Evolutionary conservation across 2,329 filamentous ascomycete genomes (phyloP).

Genomic region (Aspergillus spinulosporus): DNA sequence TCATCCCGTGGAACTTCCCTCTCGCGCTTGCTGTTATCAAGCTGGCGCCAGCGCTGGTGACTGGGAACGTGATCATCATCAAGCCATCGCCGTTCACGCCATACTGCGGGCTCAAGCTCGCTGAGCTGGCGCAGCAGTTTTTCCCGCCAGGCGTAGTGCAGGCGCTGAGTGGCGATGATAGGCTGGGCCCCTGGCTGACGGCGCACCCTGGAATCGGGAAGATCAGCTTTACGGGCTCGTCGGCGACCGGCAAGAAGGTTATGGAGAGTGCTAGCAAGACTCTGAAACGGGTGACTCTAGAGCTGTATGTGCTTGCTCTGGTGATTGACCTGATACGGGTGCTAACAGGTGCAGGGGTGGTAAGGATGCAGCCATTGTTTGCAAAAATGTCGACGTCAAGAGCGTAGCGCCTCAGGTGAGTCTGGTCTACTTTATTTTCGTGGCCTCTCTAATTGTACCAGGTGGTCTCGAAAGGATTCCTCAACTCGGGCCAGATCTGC

Average conservation of each 20-base stretch:
- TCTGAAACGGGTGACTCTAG: constrained; percentile 57
- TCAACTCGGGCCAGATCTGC: constrained; percentile 58
- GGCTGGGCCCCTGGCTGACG: constrained; percentile 56
- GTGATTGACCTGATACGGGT: background rate
- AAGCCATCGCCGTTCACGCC: constrained; percentile 54
- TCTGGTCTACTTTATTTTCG: background rate
- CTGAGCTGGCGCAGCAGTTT: constrained; percentile 51
- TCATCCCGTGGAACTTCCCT: constrained; percentile 62
- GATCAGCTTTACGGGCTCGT: constrained; percentile 61
- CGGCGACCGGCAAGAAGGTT: constrained; percentile 51
- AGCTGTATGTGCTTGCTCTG: constrained; percentile 28
- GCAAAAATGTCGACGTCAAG: constrained; percentile 54
- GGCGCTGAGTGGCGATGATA: constrained; percentile 55
- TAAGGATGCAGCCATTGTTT: constrained; percentile 58
- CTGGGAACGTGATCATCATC: constrained; percentile 57
- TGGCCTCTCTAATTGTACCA: constrained; percentile 14
- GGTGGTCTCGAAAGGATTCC: constrained; percentile 51
- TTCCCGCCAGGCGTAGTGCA: constrained; percentile 60
- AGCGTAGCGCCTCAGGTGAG: constrained; percentile 43
- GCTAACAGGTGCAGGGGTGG: constrained; percentile 41
- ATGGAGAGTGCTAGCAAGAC: constrained; percentile 53
- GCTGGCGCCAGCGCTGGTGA: constrained; percentile 51
- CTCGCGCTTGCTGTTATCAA: constrained; percentile 50
- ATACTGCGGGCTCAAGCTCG: constrained; percentile 57
- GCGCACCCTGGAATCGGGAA: constrained; percentile 56